Percentiles rank a stretch among this genome's conserved stretches.
These are phyloP conservation scores for Rhinocladiella mackenziei DNA, from an alignment of 2,329 filamentous ascomycete genomes.

Conservation along the genomic window DNA sequence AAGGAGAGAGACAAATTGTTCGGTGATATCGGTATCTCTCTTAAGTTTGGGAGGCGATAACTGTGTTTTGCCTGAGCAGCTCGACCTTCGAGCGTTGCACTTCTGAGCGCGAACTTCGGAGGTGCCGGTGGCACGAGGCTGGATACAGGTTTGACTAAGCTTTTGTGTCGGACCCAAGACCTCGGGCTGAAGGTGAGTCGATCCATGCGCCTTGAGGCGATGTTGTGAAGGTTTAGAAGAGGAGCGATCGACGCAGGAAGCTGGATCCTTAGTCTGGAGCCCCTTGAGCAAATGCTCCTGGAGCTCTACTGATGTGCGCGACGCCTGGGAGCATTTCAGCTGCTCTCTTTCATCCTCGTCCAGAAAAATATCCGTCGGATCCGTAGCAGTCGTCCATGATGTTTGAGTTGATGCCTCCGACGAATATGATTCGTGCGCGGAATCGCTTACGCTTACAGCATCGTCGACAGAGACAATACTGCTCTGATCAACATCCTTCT, in stretches of 20 bases:
- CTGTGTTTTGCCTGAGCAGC: slow-evolving; percentile 9
- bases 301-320: slow-evolving; percentile 6
- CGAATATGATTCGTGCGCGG: slow-evolving; percentile 17
- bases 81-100: slow-evolving; percentile 9
- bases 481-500: slow-evolving; percentile 15
- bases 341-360: slow-evolving; percentile 20
- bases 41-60: slow-evolving; percentile 20
- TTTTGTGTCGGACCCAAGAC: neutral
- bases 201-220: slow-evolving; percentile 4
- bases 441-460: slow-evolving; percentile 19
- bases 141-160: neutral
- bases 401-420: slow-evolving; percentile 22
- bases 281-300: slow-evolving; percentile 13
- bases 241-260: neutral
- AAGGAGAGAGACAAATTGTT: slow-evolving; percentile 28
- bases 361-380: slow-evolving; percentile 12
- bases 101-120: slow-evolving; percentile 2
- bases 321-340: slow-evolving; percentile 4
- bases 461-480: slow-evolving; percentile 20
- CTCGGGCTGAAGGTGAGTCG: neutral
- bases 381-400: slow-evolving; percentile 18
- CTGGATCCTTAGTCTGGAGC: slow-evolving; percentile 6
- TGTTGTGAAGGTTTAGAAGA: neutral
- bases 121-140: neutral
- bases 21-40: slow-evolving; percentile 28